Evolutionary conservation across 495 filamentous ascomycete genomes (phyloP).

Genomic region (Penicillium ucsense): DNA sequence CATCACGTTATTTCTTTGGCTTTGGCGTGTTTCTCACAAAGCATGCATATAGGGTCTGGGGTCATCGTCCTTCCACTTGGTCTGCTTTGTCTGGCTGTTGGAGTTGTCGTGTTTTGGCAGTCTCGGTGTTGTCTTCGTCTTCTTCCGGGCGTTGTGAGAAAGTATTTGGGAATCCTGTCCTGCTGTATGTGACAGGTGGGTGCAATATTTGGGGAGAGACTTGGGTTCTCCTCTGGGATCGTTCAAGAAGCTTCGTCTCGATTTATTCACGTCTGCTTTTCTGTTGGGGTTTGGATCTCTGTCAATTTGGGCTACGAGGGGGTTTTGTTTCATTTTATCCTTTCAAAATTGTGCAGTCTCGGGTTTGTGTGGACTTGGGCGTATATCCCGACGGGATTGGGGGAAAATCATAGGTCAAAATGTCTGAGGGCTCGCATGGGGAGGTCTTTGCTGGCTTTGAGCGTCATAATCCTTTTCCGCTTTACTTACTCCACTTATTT

Average conservation of each 20-base stretch:
- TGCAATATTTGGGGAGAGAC: neutral
- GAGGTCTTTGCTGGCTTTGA: too few relatives aligned
- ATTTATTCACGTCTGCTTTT: neutral
- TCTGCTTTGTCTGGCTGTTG: neutral
- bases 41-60: slow-evolving; percentile 8
- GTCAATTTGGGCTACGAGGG: slow-evolving; percentile 5
- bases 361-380: too few relatives aligned
- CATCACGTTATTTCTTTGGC: neutral
- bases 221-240: too few relatives aligned
- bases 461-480: too few relatives aligned
- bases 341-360: too few relatives aligned
- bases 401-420: too few relatives aligned
- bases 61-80: neutral
- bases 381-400: too few relatives aligned
- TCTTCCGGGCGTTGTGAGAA: slow-evolving; percentile 10
- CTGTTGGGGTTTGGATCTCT: slow-evolving; percentile 1
- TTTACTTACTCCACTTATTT: too few relatives aligned
- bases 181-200: neutral
- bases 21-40: slow-evolving; percentile 1
- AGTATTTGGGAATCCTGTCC: neutral
- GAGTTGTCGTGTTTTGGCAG: neutral
- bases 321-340: too few relatives aligned
- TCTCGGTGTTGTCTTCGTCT: neutral
- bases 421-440: too few relatives aligned
- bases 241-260: neutral